Evolutionary conservation across 768 basidiomycete species (phyloP).

Genomic region (Trametes maxima): DNA sequence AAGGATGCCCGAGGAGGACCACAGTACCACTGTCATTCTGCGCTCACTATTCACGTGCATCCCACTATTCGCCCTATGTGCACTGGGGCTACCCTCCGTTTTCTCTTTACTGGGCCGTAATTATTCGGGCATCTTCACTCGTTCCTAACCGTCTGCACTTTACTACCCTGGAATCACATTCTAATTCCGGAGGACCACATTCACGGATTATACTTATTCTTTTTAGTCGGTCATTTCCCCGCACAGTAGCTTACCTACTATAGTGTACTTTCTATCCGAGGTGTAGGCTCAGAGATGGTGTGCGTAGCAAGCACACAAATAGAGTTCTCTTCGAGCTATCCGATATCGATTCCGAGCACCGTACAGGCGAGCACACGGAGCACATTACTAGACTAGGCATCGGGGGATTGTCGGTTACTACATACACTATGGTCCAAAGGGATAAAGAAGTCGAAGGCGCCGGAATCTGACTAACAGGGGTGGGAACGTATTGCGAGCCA

Average conservation of each 20-base stretch:
- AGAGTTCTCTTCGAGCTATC: not conserved
- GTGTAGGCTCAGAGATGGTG: not conserved
- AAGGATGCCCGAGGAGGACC: no score
- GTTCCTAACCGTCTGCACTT: not conserved
- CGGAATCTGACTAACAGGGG: conserved; percentile 24
- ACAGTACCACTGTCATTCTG: no score
- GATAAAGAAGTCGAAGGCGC: conserved; percentile 4
- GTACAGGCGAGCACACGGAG: conserved; percentile 5
- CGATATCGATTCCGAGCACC: conserved; percentile 8
- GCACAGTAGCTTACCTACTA: not conserved
- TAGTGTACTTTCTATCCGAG: not conserved
- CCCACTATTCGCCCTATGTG: not conserved
- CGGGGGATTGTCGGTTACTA: conserved; percentile 4
- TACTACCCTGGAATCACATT: not conserved
- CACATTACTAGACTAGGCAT: conserved; percentile 15
- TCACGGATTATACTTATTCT: not conserved
- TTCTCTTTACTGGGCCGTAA: not conserved
- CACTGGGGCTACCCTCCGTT: not conserved
- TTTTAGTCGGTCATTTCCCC: not conserved
- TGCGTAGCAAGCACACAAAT: not conserved
- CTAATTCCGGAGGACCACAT: no score
- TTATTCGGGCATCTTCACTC: conserved; percentile 1
- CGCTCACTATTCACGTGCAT: not conserved
- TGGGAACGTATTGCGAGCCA: conserved; percentile 18
- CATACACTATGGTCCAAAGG: conserved; percentile 3